phyloP scores from a whole-genome alignment of 2,329 filamentous ascomycete genomes.

The Dothistroma pini region DNA sequence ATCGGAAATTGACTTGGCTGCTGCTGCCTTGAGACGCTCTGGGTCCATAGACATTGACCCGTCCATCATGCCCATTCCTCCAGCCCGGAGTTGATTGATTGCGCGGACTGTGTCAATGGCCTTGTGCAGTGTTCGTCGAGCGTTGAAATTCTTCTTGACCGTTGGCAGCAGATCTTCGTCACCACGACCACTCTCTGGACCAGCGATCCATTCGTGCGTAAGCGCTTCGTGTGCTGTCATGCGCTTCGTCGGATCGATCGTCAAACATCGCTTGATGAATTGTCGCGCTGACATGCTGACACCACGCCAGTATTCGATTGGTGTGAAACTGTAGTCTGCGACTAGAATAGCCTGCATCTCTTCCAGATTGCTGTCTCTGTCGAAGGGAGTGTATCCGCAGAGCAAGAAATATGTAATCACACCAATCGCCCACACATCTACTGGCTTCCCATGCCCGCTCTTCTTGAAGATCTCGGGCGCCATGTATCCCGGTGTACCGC shows the following conservation, averaged over 20 bases:
- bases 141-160: constrained; percentile 69
- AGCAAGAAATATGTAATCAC: constrained; percentile 99
- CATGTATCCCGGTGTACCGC: constrained; percentile 98
- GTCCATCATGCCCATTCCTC: constrained; percentile 58
- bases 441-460: constrained; percentile 93
- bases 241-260: constrained; percentile 78
- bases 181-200: constrained; percentile 47
- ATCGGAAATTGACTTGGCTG: not conserved
- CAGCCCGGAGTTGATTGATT: constrained; percentile 64
- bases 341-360: constrained; percentile 99
- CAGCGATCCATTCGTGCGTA: constrained; percentile 62
- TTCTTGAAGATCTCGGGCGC: constrained; percentile 99
- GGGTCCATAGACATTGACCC: constrained; percentile 57
- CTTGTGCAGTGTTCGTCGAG: constrained; percentile 60
- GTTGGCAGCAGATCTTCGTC: constrained; percentile 58
- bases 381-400: constrained; percentile 97
- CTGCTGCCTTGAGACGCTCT: constrained; percentile 16
- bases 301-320: constrained; percentile 92
- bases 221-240: constrained; percentile 84
- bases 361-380: constrained; percentile 94
- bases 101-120: constrained; percentile 66
- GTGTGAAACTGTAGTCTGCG: constrained; percentile 94
- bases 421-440: constrained; percentile 97
- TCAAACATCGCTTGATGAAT: constrained; percentile 89
- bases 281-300: constrained; percentile 80